These are phyloP conservation scores for Colletotrichum limetticola DNA, from an alignment of 2,329 filamentous ascomycete genomes.

Conservation along the genomic window DNA sequence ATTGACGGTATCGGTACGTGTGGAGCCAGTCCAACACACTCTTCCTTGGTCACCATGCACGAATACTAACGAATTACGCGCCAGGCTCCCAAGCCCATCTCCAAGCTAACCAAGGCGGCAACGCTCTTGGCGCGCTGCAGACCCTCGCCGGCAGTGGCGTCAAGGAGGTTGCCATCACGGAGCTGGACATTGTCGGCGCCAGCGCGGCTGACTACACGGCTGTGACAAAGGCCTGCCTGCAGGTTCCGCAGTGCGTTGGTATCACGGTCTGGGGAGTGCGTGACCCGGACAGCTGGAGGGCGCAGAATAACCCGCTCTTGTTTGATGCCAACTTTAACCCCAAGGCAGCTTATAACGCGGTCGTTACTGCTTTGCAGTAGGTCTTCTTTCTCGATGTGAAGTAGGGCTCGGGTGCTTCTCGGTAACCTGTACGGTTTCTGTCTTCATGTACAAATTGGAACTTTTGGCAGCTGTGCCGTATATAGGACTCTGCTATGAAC, in stretches of 20 bases:
- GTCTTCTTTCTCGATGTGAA: not conserved
- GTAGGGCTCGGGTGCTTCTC: not conserved
- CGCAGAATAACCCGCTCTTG: conserved; percentile 60
- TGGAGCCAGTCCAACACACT: not conserved
- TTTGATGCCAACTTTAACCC: conserved; percentile 63
- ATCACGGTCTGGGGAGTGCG: conserved; percentile 72
- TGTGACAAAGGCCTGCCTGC: conserved; percentile 67
- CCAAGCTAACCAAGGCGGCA: conserved; percentile 53
- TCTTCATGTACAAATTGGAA: not conserved
- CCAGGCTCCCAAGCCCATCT: conserved; percentile 66
- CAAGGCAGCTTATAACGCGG: conserved; percentile 62
- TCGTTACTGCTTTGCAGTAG: conserved; percentile 48
- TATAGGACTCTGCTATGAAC: not conserved
- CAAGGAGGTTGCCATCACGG: conserved; percentile 71
- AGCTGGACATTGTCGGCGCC: conserved; percentile 73
- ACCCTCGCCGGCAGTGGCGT: conserved; percentile 60
- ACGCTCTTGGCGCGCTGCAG: conserved; percentile 60
- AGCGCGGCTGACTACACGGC: conserved; percentile 67
- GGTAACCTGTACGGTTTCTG: not conserved
- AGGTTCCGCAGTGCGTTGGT: conserved; percentile 69
- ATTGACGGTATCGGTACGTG: conserved; percentile 69
- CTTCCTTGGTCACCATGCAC: not conserved
- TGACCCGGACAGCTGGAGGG: conserved; percentile 63
- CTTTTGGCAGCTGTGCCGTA: not conserved
- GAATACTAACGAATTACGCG: not conserved